Evolutionary conservation across 75 land plant species (phyloP).

Genomic region (Pseudotsuga menziesii): DNA sequence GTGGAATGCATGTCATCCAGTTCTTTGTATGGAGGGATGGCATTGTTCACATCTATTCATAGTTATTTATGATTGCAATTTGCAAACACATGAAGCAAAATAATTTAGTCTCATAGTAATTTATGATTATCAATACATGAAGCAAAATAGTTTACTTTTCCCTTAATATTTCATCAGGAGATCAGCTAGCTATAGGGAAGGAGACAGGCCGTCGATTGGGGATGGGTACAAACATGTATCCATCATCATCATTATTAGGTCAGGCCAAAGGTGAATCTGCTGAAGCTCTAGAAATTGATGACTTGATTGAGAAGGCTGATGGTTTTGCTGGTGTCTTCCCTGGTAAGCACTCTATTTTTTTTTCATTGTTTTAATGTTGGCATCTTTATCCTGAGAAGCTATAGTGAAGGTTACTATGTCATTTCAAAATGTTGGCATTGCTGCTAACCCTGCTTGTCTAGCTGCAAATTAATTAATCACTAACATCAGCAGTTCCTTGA

Average conservation of each 20-base stretch:
- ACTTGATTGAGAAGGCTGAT: slow-evolving; percentile 53
- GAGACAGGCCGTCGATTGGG: slow-evolving; percentile 60
- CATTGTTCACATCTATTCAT: neutral
- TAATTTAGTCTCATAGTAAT: neutral
- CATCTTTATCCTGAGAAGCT: neutral
- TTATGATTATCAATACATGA: neutral
- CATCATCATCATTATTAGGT: slow-evolving; percentile 55
- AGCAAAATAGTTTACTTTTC: neutral
- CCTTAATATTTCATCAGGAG: slow-evolving; percentile 22
- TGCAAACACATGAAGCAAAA: neutral
- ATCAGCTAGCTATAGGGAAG: slow-evolving; percentile 57
- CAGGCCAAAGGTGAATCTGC: slow-evolving; percentile 29
- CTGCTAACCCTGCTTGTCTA: neutral
- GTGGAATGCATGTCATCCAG: slow-evolving; percentile 66
- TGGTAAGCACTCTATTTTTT: slow-evolving; percentile 21
- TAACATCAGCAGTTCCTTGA: neutral
- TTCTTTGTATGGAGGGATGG: neutral
- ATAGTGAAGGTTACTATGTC: neutral
- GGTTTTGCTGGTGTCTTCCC: slow-evolving; percentile 72
- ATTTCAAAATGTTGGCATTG: neutral
- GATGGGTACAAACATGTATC: slow-evolving; percentile 69
- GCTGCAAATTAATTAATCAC: neutral
- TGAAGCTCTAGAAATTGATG: slow-evolving; percentile 44
- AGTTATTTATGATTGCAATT: neutral
- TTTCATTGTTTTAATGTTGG: neutral